These are phyloP conservation scores for Paspalum notatum DNA, from an alignment of 176 grass and related monocot species.

Conservation along the genomic window DNA sequence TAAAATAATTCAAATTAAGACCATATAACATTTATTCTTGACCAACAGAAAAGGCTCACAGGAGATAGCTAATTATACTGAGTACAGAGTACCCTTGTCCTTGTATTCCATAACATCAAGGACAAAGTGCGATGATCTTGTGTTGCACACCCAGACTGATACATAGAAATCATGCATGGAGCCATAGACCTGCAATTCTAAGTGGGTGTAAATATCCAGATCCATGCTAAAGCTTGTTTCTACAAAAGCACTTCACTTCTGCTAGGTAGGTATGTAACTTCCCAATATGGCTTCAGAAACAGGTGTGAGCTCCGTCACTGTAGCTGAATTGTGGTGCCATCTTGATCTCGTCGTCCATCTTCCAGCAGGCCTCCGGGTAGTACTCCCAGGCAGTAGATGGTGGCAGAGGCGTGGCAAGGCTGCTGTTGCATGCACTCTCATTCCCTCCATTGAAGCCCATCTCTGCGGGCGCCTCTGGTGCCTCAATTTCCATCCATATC, in stretches of 20 bases:
- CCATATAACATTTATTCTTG: slow-evolving; percentile 34
- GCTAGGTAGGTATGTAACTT: slow-evolving; percentile 39
- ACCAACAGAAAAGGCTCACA: slow-evolving; percentile 20
- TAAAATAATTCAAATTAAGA: slow-evolving; percentile 34
- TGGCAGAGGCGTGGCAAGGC: slow-evolving; percentile 32
- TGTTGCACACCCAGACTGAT: slow-evolving; percentile 46
- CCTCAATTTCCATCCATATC: slow-evolving; percentile 90
- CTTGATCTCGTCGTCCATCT: slow-evolving; percentile 69
- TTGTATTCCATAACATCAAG: slow-evolving; percentile 38
- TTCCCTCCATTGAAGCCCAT: slow-evolving; percentile 35
- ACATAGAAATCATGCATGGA: slow-evolving; percentile 33
- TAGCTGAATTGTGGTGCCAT: slow-evolving; percentile 44
- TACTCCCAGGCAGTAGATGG: slow-evolving; percentile 48
- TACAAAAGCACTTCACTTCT: slow-evolving; percentile 57
- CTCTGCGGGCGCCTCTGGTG: slow-evolving; percentile 34
- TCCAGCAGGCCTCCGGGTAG: slow-evolving; percentile 53
- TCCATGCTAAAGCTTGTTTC: slow-evolving; percentile 49
- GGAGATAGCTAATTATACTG: slow-evolving; percentile 39
- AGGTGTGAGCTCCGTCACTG: slow-evolving; percentile 45
- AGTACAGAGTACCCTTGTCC: slow-evolving; percentile 46
- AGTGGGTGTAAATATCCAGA: slow-evolving; percentile 34
- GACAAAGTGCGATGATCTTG: slow-evolving; percentile 40
- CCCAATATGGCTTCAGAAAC: slow-evolving; percentile 47
- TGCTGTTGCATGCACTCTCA: slow-evolving; percentile 26
- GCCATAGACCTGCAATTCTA: slow-evolving; percentile 42